Evolutionary conservation across 148 eudicot genomes (phyloP), one percentile per base, ranked within the genome.

Genomic region (Spergularia marina): DNA sequence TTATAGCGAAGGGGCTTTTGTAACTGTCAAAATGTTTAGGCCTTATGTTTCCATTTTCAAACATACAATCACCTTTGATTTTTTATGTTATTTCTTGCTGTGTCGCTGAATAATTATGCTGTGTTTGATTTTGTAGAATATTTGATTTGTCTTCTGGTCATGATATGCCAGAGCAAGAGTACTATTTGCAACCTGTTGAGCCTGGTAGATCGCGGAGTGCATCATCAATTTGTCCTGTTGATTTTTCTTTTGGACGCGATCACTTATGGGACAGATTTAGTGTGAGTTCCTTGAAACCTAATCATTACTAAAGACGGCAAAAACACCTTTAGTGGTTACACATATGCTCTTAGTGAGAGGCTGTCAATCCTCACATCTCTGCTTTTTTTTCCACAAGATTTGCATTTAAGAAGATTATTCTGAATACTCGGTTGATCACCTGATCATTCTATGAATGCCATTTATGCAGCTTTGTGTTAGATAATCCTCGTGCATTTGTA

Each of bases 191-290:
- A 84, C 97, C 92, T 61, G 83, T 79, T 60, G 89, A 85, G 75
- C 83, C 81, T 59, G 90, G 96, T 56, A 82, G 88, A 87, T 84
- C 91, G 70, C 82, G 73, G 76, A 89, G 79, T 30, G 97, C 97
- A 65, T 81, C 96, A 78, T 86, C 98, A 81, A 90, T 86, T 52
- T 87, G 97, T 75, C 98, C 98, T 44, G 94, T 87, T 80, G 95
- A 85, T 82, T 94, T 94, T 85, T 90, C 89, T 81, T 94, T 94
- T 83, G 98, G 98, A 11, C 84, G 93, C 75, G 92, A 89, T 76
- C 98, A 94, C 82, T 82, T 94, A 76, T 94, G 98, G 98, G 98
- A 94, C 83, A 87, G 87, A 85, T 92, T 94, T 76, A 90, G 94
- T 74, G 98, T 94, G 86, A 89, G 98, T 84, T 72, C 63, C 65